Base-by-base conservation (phyloP, 140 eudicot species). In the Anethum foeniculum region DNA sequence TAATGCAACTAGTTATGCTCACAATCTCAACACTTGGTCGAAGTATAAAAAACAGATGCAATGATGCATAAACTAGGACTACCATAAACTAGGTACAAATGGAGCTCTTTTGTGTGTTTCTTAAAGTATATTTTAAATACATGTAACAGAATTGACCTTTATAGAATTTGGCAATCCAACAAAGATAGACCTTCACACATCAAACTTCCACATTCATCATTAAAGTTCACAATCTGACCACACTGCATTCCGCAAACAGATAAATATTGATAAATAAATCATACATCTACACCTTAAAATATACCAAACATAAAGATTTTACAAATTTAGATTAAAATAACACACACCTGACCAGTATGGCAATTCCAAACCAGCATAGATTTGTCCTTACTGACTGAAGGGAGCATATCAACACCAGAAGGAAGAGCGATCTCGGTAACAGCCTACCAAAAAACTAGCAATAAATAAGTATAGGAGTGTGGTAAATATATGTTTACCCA, bases 361-460 rank as follows among this genome's bases (percentile, higher is more conserved):
- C 98, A 93, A 87, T 93, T 88, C 98, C 95, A 91, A 81, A 83
- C 83, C 46, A 93, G 86, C 65, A 93, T 21, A 41, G 90, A 79
- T 69, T 81, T 83, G 60, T 91, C 98, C 81, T 90, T 87, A 54
- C 97, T 82, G 18, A 85, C 87, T 8, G 89, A 84, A 78, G 54
- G 87, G 10, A 93, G 91, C 84, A 86, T 85, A 77, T 82, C 84
- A 54, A 88, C 84, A 68, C 89, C 97, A 80, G 81, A 74, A 1
- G 90, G 92, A n/a, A 88, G 87, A 11, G 90, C 83, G 74, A 93
- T 86, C 81, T 97, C 98, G 47, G 92, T 86, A 71, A 93, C 83
- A 43, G 85, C 93, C 98, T 93, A 67, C 62, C 15, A 65, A 47
- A 82, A 71, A 68, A 14, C 16, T 4, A 62, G 11, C 10, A 2